Base-by-base conservation (phyloP, 2,329 filamentous ascomycete genomes). In the Monilinia laxa region DNA sequence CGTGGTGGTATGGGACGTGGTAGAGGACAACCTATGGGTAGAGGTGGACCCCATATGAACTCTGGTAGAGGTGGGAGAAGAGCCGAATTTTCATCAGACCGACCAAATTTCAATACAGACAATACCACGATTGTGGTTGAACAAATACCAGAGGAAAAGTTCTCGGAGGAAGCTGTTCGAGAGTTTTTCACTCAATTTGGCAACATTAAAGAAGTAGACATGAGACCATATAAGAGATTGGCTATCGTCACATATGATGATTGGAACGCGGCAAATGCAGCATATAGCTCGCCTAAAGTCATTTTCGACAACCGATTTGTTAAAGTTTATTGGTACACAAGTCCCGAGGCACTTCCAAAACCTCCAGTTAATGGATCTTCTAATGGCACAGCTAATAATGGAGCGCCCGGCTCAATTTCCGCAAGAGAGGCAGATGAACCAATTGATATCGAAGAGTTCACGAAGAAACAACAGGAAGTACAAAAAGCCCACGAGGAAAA, bases 291-390 rank as follows among this genome's bases (percentile, higher is more conserved):
- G 11, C 91, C 91, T 0, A 92, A 92, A 74, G 88, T 88, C 57
- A 88, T 95, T 55, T 95, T 94, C 74, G 90, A 93, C 73, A 95
- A 94, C 72, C 83, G 91, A 14, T 95, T 95, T 72, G 91, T 95
- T 59, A 93, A 92, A 73, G 89, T 94, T 0, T 93, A 89, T 73
- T 94, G 91, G 91, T 84, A 87, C 74, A 89, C 86, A 71, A 83
- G 84, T 7, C 82, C 83, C 35, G 53, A 74, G 20, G 72, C 74
- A 11, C 62, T 76, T 40, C 75, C 75, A 35, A 73, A 75, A 62
- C 72, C 72, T 16, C 71, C 72, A 35, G 52, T 65, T 57, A 76
- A 73, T 20, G 75, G 76, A 20, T n/a, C 42, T 11, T 66, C 72
- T 12, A 78, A 77, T 56, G 76, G 75, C 31, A 63, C 53, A 20